These are phyloP conservation scores for Arthrobotrys musiformis DNA, from an alignment of 2,329 filamentous ascomycete species.

Conservation along the genomic window DNA sequence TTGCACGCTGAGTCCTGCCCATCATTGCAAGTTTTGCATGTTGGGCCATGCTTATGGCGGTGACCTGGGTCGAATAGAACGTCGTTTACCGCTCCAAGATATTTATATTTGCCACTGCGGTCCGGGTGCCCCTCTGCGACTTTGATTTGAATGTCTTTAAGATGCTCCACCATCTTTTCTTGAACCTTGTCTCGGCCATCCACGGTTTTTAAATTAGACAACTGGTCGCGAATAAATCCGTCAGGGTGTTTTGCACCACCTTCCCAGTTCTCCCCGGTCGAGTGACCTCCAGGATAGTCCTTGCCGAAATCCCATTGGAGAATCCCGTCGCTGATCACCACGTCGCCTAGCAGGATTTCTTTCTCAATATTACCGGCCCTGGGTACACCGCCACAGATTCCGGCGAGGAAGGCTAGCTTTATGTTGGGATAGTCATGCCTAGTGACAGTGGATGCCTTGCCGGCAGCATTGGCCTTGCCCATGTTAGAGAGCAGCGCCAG, in stretches of 20 bases:
- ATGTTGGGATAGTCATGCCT: slow-evolving; percentile 55
- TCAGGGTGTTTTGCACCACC: neutral
- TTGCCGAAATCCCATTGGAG: slow-evolving; percentile 33
- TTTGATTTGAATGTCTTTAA: neutral
- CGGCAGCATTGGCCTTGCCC: slow-evolving; percentile 46
- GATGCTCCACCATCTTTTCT: neutral
- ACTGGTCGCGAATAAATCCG: neutral
- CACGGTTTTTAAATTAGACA: neutral
- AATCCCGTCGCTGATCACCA: slow-evolving; percentile 60
- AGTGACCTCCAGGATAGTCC: neutral
- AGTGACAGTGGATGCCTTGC: slow-evolving; percentile 40
- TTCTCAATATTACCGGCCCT: neutral
- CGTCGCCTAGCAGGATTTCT: slow-evolving; percentile 61
- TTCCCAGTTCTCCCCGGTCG: neutral
- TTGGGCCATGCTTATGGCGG: neutral
- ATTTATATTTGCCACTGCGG: neutral
- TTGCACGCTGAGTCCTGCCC: neutral
- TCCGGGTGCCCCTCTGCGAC: neutral
- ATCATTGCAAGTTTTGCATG: neutral
- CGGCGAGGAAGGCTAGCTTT: slow-evolving; percentile 56
- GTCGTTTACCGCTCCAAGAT: neutral
- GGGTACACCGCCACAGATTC: slow-evolving; percentile 57
- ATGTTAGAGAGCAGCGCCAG: slow-evolving; percentile 53
- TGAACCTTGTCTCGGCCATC: neutral
- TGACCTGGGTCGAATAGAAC: neutral